Percentiles rank a stretch among this genome's conserved stretches.
phyloP scores from a whole-genome alignment of 169 alveolate species.

The Babesia caballi region DNA sequence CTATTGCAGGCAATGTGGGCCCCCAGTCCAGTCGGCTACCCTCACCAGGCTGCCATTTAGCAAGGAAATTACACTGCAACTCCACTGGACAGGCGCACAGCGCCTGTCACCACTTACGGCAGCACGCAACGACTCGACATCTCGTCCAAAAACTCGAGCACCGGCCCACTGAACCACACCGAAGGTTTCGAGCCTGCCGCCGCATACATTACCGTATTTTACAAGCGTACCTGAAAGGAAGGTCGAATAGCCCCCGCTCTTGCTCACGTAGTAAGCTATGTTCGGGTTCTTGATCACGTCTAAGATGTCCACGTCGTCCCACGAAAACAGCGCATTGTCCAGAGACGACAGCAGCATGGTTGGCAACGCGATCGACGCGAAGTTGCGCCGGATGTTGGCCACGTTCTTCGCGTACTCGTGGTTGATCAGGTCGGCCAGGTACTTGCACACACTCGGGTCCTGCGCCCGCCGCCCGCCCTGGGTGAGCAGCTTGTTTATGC shows the following conservation, averaged over 20 bases:
- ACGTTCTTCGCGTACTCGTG: conserved; percentile 43
- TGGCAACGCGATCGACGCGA: conserved; percentile 27
- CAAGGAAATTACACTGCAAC: too few species aligned
- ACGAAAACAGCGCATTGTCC: conserved; percentile 43
- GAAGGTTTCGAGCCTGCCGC: conserved; percentile 28
- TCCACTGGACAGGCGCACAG: neutral
- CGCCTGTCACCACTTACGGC: neutral
- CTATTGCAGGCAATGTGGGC: too few species aligned
- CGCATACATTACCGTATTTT: too few species aligned
- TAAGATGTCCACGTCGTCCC: conserved; percentile 49
- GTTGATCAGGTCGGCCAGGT: conserved; percentile 37
- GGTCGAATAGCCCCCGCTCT: conserved; percentile 62
- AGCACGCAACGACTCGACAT: conserved; percentile 44
- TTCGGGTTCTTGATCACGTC: conserved; percentile 65
- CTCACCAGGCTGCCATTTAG: too few species aligned
- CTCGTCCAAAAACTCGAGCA: conserved; percentile 57
- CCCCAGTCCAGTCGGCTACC: too few species aligned
- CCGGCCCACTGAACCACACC: conserved; percentile 51
- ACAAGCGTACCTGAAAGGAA: conserved; percentile 46
- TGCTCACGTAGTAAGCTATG: conserved; percentile 44
- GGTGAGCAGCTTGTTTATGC: neutral
- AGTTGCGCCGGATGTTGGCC: conserved; percentile 27
- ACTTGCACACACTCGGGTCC: conserved; percentile 11
- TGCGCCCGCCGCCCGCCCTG: neutral
- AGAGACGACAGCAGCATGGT: conserved; percentile 51